Base-by-base conservation (phyloP, 768 basidiomycete genomes). In the Fibroporia radiculosa region DNA sequence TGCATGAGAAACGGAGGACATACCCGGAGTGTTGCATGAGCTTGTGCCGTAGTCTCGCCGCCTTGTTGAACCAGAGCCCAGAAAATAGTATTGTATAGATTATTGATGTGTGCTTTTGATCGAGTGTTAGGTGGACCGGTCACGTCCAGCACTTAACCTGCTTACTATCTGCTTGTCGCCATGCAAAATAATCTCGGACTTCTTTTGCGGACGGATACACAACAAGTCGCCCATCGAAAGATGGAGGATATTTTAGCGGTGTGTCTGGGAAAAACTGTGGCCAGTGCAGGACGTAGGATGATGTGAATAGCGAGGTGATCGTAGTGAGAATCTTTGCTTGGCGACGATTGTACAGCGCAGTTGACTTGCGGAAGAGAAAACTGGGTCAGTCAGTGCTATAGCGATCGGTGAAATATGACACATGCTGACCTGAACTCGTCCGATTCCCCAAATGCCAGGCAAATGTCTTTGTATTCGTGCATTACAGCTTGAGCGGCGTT, bases 111-210 rank as follows among this genome's bases (percentile, higher is more conserved):
- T 0, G 96, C 93, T 97, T 60, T 19, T 50, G 40, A 46, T 45
- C 50, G 40, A 40, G 8, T 6, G 44, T 45, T 14, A 50, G 29
- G 27, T n/a, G n/a, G n/a, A n/a, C n/a, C n/a, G n/a, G n/a, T n/a
- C 32, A 16, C 10, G 16, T 18, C n/a, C 19, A 14, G 12, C 5
- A 36, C 14, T n/a, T n/a, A n/a, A n/a, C n/a, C n/a, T n/a, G 38
- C 90, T 48, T 57, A 95, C 95, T 95, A 59, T 98, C 95, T 0
- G 84, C 87, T 62, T 98, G 96, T 47, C 96, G 68, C 96, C 96
- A 99, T 0, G 88, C 66, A 60, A 97, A 93, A 60, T 99, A 99
- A 62, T 99, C 96, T 6, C 82, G 75, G 7, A 95, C 70, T 49
- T 84, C 79, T 41, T 70, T 72, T 26, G 70, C 71, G 1, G 70